phyloP scores from a whole-genome alignment of 768 basidiomycete genomes.

The Trametes villosa region DNA sequence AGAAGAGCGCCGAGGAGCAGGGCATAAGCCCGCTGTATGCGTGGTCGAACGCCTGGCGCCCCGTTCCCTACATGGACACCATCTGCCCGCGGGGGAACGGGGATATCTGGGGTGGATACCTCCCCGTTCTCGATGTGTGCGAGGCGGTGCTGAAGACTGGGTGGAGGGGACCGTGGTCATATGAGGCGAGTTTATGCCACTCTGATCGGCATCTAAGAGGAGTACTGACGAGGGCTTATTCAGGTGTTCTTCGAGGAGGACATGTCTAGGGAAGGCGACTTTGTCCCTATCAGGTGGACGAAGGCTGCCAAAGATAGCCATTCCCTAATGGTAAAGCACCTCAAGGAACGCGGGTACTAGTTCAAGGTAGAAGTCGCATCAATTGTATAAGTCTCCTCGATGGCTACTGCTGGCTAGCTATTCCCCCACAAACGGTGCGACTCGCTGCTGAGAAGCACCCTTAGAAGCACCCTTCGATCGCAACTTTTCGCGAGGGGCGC shows the following conservation, averaged over 20 bases:
- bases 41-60: constrained; percentile 36
- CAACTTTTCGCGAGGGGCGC: no score
- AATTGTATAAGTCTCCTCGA: no score
- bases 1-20: constrained; percentile 25
- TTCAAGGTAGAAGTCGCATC: neutral
- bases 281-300: constrained; percentile 31
- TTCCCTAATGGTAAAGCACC: constrained; percentile 19
- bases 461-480: no score
- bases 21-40: constrained; percentile 33
- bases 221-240: neutral
- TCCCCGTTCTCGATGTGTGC: constrained; percentile 34
- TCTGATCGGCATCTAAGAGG: neutral
- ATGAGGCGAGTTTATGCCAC: constrained; percentile 28
- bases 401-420: no score
- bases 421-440: no score
- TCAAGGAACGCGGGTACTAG: constrained; percentile 19
- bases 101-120: constrained; percentile 27
- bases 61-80: constrained; percentile 33
- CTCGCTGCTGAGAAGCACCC: no score
- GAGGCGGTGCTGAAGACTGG: constrained; percentile 34
- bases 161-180: constrained; percentile 37
- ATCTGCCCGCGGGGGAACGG: constrained; percentile 13
- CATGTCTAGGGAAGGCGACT: constrained; percentile 24
- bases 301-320: constrained; percentile 17
- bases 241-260: constrained; percentile 18